Percentiles rank a stretch among this genome's conserved stretches.
Evolutionary conservation across 78 protist species (phyloP).

Genomic region (Dictyostelium firmibasis): DNA sequence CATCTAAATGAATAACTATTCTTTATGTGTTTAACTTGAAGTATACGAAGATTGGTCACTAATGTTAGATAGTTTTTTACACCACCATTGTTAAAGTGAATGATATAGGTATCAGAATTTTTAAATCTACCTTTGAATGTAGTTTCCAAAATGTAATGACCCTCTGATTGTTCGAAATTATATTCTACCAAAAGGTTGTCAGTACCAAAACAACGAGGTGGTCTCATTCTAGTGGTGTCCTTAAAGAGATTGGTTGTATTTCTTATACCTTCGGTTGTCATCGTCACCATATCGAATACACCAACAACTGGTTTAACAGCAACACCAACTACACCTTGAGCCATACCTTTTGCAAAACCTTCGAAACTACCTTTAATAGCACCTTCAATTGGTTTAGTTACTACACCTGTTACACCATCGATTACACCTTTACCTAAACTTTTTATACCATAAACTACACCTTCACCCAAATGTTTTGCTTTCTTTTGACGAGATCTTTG

Average conservation of each 20-base stretch:
- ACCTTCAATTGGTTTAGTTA: constrained; percentile 87
- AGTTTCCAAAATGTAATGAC: constrained; percentile 20
- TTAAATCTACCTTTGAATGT: constrained; percentile 44
- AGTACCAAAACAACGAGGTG: constrained; percentile 51
- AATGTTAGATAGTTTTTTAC: neutral
- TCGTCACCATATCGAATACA: constrained; percentile 80
- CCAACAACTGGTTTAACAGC: constrained; percentile 92
- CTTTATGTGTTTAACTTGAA: neutral
- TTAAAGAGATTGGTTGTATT: constrained; percentile 83
- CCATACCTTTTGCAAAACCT: constrained; percentile 91
- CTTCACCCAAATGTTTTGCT: constrained; percentile 78
- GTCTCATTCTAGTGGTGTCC: constrained; percentile 24
- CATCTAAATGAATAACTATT: constrained; percentile 38
- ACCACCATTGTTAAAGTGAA: constrained; percentile 32
- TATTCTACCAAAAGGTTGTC: constrained; percentile 43
- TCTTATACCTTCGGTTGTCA: constrained; percentile 88
- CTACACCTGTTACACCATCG: constrained; percentile 91
- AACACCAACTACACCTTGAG: constrained; percentile 89
- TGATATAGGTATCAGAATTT: constrained; percentile 16
- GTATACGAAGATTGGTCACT: constrained; percentile 21
- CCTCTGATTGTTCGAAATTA: constrained; percentile 27
- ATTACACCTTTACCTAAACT: constrained; percentile 75
- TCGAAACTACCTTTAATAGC: constrained; percentile 86
- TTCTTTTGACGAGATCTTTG: constrained; percentile 49
- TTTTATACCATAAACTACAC: constrained; percentile 50